Evolutionary conservation across 1,284 basidiomycete species (phyloP), one percentile per base, ranked within the genome.

Genomic region (Trametes pubescens): DNA sequence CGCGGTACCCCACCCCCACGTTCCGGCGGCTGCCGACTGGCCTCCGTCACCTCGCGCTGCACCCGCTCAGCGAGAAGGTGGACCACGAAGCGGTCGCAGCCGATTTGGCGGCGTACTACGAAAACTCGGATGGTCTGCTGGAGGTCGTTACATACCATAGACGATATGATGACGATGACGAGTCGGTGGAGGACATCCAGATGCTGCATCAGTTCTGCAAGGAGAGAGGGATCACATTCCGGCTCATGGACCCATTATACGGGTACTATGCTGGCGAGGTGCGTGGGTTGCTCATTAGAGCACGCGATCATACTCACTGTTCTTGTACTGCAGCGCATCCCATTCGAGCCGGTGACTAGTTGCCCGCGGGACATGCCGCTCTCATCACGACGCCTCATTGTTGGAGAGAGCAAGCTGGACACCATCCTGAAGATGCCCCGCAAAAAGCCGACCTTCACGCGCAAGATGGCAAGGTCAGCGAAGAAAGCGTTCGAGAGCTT

Each of bases 201-300:
- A 46, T 54, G 46, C 51, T 65, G 51, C 38, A 61, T 38, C 51
- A 61, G 18, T 65, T 65, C 51, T 61, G 59, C 55, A 37, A 48
- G 21, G 59, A 26, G 29, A 47, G 51, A 16, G 38, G 32, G 29
- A n/a, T 65, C 14, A 46, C 35, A 29, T 61, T 65, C 46, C 44
- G 56, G 37, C 51, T 61, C 16, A 61, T 61, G 55, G 54, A 58
- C 51, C 59, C 63, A 8, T 55, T 51, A 10, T 65, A 61, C 16
- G 63, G 63, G 29, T 58, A 52, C 38, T 65, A 58, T 34, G 51
- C 56, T 16, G 59, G 63, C 26, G 63, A 65, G 63, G 63, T 61
- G 56, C 29, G 63, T 55, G 24, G 8, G n/a, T 1, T 11, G 8
- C 2, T 8, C 2, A 11, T 5, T 18, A 2, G 4, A 35, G 22